These are phyloP conservation scores for Opeltia flavorubescens DNA, from an alignment of 495 filamentous ascomycete species.

Conservation along the genomic window DNA sequence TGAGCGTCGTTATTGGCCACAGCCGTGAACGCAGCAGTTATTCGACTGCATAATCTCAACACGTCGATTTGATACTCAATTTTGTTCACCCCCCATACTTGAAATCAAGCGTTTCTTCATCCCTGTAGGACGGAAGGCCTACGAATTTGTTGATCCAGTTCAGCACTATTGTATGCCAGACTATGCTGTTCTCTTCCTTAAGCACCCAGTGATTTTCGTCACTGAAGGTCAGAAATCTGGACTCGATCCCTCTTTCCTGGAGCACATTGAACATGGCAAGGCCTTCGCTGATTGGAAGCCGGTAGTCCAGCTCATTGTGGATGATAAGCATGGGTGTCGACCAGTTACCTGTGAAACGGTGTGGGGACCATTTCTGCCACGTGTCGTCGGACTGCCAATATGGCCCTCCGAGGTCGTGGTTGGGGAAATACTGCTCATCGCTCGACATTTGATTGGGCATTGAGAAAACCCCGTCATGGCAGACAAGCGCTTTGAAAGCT, in stretches of 20 bases:
- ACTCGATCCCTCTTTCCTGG: conserved; percentile 45
- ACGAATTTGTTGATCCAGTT: conserved; percentile 80
- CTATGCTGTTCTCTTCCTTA: conserved; percentile 76
- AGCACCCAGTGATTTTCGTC: conserved; percentile 83
- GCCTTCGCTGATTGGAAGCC: conserved; percentile 71
- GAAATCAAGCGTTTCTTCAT: conserved; percentile 3
- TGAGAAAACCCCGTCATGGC: conserved; percentile 81
- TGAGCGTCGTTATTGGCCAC: too few species aligned
- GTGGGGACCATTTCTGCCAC: conserved; percentile 77
- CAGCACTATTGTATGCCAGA: conserved; percentile 84
- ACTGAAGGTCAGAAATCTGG: conserved; percentile 59
- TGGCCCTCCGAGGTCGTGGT: conserved; percentile 68
- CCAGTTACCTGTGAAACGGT: conserved; percentile 55
- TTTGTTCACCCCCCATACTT: neutral
- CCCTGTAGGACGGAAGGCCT: conserved; percentile 31
- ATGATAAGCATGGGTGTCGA: conserved; percentile 78
- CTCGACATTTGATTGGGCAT: conserved; percentile 58
- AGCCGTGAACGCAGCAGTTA: too few species aligned
- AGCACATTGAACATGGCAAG: conserved; percentile 80
- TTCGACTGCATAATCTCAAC: too few species aligned
- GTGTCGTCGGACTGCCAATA: conserved; percentile 58
- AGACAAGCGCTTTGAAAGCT: conserved; percentile 50
- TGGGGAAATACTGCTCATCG: conserved; percentile 82
- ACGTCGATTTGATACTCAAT: too few species aligned
- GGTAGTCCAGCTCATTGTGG: conserved; percentile 85